Base-by-base conservation (phyloP, 2,329 filamentous ascomycete species). In the Talaromyces sp. region DNA sequence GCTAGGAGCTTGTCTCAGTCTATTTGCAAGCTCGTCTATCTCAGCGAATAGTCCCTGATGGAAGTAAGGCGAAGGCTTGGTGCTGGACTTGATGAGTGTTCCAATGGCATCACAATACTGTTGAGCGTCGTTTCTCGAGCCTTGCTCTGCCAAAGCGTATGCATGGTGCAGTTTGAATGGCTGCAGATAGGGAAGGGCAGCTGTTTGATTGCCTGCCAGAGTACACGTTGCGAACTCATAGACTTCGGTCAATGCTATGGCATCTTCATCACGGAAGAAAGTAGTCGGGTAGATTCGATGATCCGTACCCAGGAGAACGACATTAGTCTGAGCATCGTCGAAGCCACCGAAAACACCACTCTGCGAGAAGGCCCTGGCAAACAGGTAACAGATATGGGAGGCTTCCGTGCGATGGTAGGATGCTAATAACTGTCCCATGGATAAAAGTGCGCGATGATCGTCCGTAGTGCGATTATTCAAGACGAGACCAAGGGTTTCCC, bases 121-220 rank as follows among this genome's bases (percentile, higher is more conserved):
- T 69, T 96, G 84, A 1, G 96, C 93, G 74, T 96, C 93, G 55
- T 88, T 84, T 63, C 88, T 86, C 67, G 88, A 85, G 0, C 96
- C 96, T 69, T 90, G 86, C 67, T 97, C 93, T 17, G 93, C 91
- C 55, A 99, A 82, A 13, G 86, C 84, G 69, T 89, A 85, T 8
- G 95, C 95, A 75, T 97, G 90, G 60, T 95, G 88, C 49, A 98
- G 81, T 75, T 98, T 99, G 81, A 96, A 98, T 1, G 88, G 87
- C 61, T 96, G 87, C 36, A 99, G 78, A 74, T 99, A 93, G 13
- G 93, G 91, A 62, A 90, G 84, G 47, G 84, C 82, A 36, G 85
- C 79, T 0, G 81, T 75, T 25, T 82, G 78, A 2, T 83, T 81
- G 30, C 81, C 80, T 25, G 83, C 84, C 2, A 88, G 82, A 15